These are phyloP conservation scores for Inga oerstediana DNA, from an alignment of 306 rosid genomes.

Conservation along the genomic window DNA sequence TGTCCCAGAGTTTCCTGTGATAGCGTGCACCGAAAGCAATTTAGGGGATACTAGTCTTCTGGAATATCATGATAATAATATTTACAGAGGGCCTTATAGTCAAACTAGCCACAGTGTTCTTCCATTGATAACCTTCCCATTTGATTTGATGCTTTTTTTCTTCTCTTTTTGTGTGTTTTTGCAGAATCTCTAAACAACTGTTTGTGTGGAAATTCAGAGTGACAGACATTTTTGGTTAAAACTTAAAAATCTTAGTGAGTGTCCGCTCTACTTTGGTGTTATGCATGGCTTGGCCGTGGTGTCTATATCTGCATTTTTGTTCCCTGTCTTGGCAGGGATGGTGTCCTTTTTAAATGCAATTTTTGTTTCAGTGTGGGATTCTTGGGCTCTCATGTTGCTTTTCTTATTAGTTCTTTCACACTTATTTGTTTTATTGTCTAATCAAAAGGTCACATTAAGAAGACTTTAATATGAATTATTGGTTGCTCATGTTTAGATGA, in stretches of 20 bases:
- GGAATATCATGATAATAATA: not conserved
- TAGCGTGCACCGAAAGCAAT: conserved; percentile 12
- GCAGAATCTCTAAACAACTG: not conserved
- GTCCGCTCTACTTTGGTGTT: not conserved
- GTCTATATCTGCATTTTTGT: not conserved
- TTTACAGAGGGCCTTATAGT: not conserved
- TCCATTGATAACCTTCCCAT: not conserved
- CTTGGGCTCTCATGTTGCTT: not conserved
- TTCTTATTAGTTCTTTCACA: not conserved
- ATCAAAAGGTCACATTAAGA: not conserved
- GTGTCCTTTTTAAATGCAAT: not conserved
- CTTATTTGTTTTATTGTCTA: too few species aligned
- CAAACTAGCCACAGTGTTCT: not conserved
- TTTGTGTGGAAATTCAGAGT: not conserved
- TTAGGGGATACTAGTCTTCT: not conserved
- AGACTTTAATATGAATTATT: not conserved
- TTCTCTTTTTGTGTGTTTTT: not conserved
- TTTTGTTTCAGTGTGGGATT: not conserved
- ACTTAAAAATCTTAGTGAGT: not conserved
- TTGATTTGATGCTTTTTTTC: not conserved
- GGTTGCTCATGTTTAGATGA: not conserved
- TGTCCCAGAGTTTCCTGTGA: not conserved
- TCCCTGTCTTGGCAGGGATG: not conserved
- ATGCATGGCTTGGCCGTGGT: not conserved
- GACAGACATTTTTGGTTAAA: not conserved